Conservation (phyloP, 441 rosid species). For the Rhodomyrtus psidioides region DNA sequence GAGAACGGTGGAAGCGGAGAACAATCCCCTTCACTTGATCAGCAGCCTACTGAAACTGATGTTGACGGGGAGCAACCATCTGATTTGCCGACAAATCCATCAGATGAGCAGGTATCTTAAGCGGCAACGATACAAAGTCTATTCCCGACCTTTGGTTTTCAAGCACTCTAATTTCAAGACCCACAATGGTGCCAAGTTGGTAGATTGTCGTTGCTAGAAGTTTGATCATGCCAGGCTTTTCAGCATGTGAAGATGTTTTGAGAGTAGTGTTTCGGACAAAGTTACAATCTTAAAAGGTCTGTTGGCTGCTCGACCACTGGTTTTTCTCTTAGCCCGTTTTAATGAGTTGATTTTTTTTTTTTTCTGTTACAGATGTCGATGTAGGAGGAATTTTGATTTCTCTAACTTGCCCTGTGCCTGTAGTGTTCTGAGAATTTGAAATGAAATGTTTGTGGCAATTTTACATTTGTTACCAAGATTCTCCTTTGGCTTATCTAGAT, state of each 20-base stretch:
- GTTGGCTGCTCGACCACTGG: neutral
- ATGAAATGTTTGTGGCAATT: neutral
- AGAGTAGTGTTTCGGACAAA: neutral
- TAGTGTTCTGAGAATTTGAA: neutral
- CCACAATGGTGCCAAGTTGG: neutral
- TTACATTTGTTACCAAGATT: neutral
- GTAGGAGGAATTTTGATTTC: neutral
- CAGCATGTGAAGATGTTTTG: neutral
- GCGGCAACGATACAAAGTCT: neutral
- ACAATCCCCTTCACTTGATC: constrained; percentile 20
- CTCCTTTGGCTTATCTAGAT: neutral
- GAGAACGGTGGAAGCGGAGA: constrained; percentile 41
- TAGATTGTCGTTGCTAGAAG: neutral
- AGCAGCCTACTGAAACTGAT: constrained; percentile 23
- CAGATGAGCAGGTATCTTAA: constrained; percentile 18
- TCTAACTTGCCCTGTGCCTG: neutral
- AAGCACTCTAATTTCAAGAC: neutral
- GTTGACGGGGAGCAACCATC: constrained; percentile 24
- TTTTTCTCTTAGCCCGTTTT: neutral
- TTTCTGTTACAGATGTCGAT: neutral
- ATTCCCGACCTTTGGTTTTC: neutral
- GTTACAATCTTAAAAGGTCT: neutral
- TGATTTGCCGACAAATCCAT: constrained; percentile 16
- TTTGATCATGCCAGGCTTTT: neutral
- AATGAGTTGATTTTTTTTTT: neutral